Evolutionary conservation across 768 basidiomycete genomes (phyloP), one percentile per base, ranked within the genome.

Genomic region (Stropharia rugosoannulata): DNA sequence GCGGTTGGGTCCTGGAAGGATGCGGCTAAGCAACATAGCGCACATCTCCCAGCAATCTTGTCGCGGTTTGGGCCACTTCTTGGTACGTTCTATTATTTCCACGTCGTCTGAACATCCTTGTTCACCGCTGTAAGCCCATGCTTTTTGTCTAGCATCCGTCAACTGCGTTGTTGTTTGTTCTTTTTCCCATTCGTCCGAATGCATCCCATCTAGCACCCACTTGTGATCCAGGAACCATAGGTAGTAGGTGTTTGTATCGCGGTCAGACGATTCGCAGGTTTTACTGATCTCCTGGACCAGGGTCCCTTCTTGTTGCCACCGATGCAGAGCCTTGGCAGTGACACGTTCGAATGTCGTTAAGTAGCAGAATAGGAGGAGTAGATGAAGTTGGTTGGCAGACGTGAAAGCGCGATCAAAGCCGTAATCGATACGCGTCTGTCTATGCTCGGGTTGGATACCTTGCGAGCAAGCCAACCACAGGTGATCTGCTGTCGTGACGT

Each of bases 161-260:
- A 16, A 32, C 15, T 5, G 7, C 25, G 45, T 64, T 16, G 32
- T 16, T 12, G 13, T 5, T 10, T 12, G 10, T n/a, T 32, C 47
- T 32, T 32, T 19, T 19, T 22, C 47, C 18, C 29, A 37, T 18
- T 15, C 25, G n/a, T n/a, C n/a, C n/a, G n/a, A n/a, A 37, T 37
- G 22, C 7, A 40, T 37, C 1, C 43, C 27, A 25, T 71, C 64
- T 35, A 75, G 39, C 9, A 75, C 52, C 44, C 67, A 57, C 41
- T 70, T 65, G 52, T 76, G 70, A 36, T 69, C 22, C 38, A 73
- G 58, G 51, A 76, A 73, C 75, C 75, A 74, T 1, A 68, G 45
- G 46, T 71, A 75, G 58, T 69, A 72, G 10, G 16, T 52, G 12
- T 70, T 74, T 68, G 62, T n/a, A 8, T 11, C 15, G 22, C 1